Evolutionary conservation across 2,329 filamentous ascomycete genomes (phyloP), one percentile per base, ranked within the genome.

Genomic region (Dactylella cylindrospora): DNA sequence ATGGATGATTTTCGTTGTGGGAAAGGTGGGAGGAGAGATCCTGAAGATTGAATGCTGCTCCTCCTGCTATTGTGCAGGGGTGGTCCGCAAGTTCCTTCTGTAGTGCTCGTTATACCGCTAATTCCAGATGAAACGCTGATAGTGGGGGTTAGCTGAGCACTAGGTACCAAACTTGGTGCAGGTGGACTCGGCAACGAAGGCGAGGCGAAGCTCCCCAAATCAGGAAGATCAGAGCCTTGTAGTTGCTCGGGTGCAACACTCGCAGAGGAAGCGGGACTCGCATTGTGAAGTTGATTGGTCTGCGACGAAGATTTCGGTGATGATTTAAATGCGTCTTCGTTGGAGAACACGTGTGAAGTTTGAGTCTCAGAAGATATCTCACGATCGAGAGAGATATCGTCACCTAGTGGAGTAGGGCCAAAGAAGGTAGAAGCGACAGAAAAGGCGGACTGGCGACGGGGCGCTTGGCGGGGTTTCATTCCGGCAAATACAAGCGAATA

Each of bases 261-360:
- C 9, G 25, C 13, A 5, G 25, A 35, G 17, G 44, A 39, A 5
- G 44, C 51, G 5, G 46, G 45, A 29, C 32, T 41, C 12, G 32
- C 15, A 23, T 32, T 31, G 2, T 39, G 45, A 8, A 23, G 25
- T 2, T 38, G 36, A 32, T 28, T 19, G 4, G 12, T 13, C 12
- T 26, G 13, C 5, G 45, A 60, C 13, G 43, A 41, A 20, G 33
- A 51, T 17, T 28, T 40, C 4, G 40, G 33, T 1, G 54, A 59
- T 12, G 35, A 20, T n/a, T 17, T 35, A 5, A 40, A 38, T 15
- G 25, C 5, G 5, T 35, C 32, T 7, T 51, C 40, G 9, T 33
- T 17, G 25, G 49, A 47, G 43, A 53, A 61, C 9, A 61, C 41
- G 26, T 61, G 55, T 10, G 55, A 53, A 6, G 47, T 49, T 20